Conservation (phyloP, 306 rosid genomes). For the Pyrus bretschneideri region DNA sequence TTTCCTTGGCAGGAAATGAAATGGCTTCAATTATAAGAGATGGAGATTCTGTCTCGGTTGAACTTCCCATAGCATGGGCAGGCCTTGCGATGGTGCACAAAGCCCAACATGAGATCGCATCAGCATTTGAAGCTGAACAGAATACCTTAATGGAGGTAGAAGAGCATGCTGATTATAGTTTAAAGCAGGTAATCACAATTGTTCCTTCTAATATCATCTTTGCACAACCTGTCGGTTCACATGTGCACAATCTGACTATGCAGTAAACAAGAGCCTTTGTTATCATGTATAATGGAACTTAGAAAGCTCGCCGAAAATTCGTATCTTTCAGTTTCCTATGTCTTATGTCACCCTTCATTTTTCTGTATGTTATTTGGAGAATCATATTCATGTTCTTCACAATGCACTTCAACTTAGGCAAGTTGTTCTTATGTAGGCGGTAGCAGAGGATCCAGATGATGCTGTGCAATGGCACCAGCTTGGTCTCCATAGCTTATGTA, state of each 20-base stretch:
- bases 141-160: slow-evolving; percentile 58
- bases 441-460: slow-evolving; percentile 89
- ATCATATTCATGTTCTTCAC: not conserved
- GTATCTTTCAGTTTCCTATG: not conserved
- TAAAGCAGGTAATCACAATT: slow-evolving; percentile 61
- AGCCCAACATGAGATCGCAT: slow-evolving; percentile 82
- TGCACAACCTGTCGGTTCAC: not conserved
- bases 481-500: slow-evolving; percentile 82
- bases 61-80: slow-evolving; percentile 81
- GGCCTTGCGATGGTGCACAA: slow-evolving; percentile 97
- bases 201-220: not conserved
- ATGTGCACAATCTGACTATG: not conserved
- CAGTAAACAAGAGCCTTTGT: not conserved
- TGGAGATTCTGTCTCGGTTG: slow-evolving; percentile 65
- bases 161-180: slow-evolving; percentile 57
- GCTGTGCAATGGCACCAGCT: slow-evolving; percentile 93
- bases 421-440: slow-evolving; percentile 42
- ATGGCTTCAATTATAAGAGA: slow-evolving; percentile 93
- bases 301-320: not conserved
- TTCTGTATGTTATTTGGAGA: not conserved
- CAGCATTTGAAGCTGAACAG: slow-evolving; percentile 63
- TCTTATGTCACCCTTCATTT: not conserved
- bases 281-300: not conserved
- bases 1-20: slow-evolving; percentile 92
- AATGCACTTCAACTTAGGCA: slow-evolving; percentile 1